A percentile compares a stretch with the other conserved stretches of the same genome.
These are phyloP conservation scores for Selenicereus undatus DNA, from an alignment of 148 eudicot species.

Conservation along the genomic window DNA sequence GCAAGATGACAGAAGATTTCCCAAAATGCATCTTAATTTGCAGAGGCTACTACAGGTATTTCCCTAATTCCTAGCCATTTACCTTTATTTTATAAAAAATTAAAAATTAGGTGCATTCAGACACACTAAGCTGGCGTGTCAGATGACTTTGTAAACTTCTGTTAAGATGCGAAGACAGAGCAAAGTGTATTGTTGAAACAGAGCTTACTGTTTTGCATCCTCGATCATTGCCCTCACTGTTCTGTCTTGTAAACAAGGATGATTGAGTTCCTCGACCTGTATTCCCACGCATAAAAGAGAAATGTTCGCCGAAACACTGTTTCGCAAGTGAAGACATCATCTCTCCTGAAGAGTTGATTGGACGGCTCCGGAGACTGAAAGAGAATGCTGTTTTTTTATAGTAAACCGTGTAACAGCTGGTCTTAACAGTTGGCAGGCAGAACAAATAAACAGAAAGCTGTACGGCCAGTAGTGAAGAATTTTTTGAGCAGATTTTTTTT, in stretches of 20 bases:
- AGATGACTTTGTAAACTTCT: background rate
- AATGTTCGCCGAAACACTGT: constrained; percentile 74
- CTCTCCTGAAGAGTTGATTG: constrained; percentile 79
- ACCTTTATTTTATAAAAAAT: background rate
- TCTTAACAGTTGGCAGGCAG: constrained; percentile 95
- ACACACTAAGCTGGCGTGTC: background rate
- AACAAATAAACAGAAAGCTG: constrained; percentile 82
- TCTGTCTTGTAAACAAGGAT: background rate
- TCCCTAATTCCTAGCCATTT: background rate
- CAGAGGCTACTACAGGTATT: constrained; percentile 91
- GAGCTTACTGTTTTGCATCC: background rate
- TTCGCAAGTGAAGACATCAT: constrained; percentile 56
- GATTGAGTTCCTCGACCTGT: constrained; percentile 25
- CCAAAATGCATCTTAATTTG: constrained; percentile 92
- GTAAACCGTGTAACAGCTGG: constrained; percentile 92
- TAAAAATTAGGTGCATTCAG: background rate
- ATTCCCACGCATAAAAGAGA: constrained; percentile 88
- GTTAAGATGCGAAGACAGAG: background rate
- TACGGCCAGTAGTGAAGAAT: constrained; percentile 21
- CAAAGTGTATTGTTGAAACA: background rate
- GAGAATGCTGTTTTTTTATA: constrained; percentile 92
- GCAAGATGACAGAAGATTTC: constrained; percentile 92
- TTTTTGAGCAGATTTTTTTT: too few relatives aligned
- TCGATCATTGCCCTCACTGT: background rate
- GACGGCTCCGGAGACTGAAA: constrained; percentile 77